Base-by-base conservation (phyloP, 2,329 filamentous ascomycete genomes). In the Fusarium siculi region DNA sequence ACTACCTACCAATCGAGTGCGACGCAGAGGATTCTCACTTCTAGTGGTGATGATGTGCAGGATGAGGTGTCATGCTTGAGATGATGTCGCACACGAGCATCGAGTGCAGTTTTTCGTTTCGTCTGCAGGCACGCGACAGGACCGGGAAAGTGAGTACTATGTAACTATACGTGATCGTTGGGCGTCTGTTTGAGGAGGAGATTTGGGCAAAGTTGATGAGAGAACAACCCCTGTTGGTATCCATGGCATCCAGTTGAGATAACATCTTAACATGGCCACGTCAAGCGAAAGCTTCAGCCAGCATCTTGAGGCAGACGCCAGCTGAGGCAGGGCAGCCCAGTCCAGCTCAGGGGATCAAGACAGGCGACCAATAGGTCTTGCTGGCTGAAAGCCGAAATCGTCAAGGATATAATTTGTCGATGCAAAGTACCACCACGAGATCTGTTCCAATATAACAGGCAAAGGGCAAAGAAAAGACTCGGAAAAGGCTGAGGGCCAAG, bases 21-120 rank as follows among this genome's bases (percentile, higher is more conserved):
- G 28, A 63, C 60, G 47, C 18, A 23, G 36, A 64, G 46, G 40
- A 66, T 46, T 69, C 34, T 53, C 30, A 59, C 23, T 73, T 73
- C 25, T 44, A 49, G 66, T 62, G 57, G 59, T 44, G 61, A 74
- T 77, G 71, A 74, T 74, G 72, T 74, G 72, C 72, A 74, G 72
- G 68, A 74, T 69, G 55, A 74, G 53, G 71, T 72, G 68, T 74
- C 67, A 49, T 74, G 71, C 71, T 69, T 68, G 50, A 55, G 67
- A 74, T 63, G 67, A 74, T 73, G 71, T 74, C 46, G 57, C 60
- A 73, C 71, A 68, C 70, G 43, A 72, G 56, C 66, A 58, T 64
- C 50, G n/a, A 66, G 55, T 70, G 56, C 50, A 66, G 44, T 61
- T 44, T 62, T 25, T 34, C 16, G 55, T 62, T 25, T 34, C 16